phyloP scores from a whole-genome alignment of 2,329 filamentous ascomycete species.

The Exophiala lecanii-corni region DNA sequence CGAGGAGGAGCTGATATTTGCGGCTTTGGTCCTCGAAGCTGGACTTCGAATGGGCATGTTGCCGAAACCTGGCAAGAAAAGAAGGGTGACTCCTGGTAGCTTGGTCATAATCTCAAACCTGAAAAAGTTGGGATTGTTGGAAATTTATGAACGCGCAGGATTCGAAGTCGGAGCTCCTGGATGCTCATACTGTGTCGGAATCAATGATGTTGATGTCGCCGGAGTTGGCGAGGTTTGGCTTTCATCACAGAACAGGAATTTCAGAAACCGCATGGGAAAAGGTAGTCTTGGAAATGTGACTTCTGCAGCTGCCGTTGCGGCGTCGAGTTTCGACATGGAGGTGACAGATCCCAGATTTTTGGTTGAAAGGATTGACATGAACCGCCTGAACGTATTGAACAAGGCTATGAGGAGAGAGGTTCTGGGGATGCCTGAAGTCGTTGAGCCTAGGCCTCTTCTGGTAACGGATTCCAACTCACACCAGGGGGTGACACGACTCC shows the following conservation, averaged over 20 bases:
- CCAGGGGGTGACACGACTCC: too few species aligned
- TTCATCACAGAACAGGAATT: constrained; percentile 44
- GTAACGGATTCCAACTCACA: too few species aligned
- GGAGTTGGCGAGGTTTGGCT: constrained; percentile 41
- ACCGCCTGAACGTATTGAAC: constrained; percentile 29
- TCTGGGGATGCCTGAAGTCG: constrained; percentile 34
- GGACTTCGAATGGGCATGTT: constrained; percentile 34
- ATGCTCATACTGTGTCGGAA: constrained; percentile 45
- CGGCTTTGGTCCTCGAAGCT: constrained; percentile 37
- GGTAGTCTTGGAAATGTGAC: constrained; percentile 41
- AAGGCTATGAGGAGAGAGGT: constrained; percentile 34
- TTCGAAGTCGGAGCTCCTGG: constrained; percentile 41
- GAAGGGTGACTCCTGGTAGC: constrained; percentile 40
- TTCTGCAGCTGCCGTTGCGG: constrained; percentile 44
- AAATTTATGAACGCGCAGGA: constrained; percentile 38
- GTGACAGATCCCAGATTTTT: constrained; percentile 35
- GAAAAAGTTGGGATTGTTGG: constrained; percentile 32
- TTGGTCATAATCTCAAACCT: constrained; percentile 37
- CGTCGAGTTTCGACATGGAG: constrained; percentile 43
- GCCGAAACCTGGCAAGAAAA: constrained; percentile 31
- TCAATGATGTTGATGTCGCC: constrained; percentile 38
- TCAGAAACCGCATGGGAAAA: constrained; percentile 42
- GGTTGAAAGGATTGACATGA: constrained; percentile 11
- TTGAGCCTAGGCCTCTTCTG: too few species aligned
- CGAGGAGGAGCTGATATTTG: constrained; percentile 43